Evolutionary conservation across 1,284 basidiomycete species (phyloP).

Genomic region (Tilletia horrida): DNA sequence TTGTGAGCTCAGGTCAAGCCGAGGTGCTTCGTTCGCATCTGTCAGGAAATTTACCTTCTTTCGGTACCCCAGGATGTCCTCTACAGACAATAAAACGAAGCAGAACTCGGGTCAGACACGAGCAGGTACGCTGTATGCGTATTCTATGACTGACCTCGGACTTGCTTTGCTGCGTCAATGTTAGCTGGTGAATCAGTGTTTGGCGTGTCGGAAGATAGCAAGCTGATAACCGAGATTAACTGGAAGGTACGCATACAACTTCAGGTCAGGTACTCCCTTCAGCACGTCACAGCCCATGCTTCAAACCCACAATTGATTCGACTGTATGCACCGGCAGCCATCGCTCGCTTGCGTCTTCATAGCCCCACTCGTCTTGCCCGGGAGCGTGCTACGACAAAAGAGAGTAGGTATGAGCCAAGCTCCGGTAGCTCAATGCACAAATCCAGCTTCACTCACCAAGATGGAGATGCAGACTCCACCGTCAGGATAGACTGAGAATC

Average conservation of each 20-base stretch:
- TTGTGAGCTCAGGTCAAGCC: background rate
- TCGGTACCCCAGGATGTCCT: constrained; percentile 50
- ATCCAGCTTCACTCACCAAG: constrained; percentile 61
- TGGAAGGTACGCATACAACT: constrained; percentile 53
- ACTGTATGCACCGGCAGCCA: constrained; percentile 97
- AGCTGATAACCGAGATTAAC: constrained; percentile 93
- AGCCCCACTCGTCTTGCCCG: constrained; percentile 95
- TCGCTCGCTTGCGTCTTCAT: constrained; percentile 92
- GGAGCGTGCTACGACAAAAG: constrained; percentile 71
- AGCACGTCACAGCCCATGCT: background rate
- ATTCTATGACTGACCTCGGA: constrained; percentile 28
- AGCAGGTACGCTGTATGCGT: background rate
- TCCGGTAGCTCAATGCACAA: background rate
- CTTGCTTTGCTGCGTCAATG: constrained; percentile 70
- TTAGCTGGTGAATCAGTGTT: constrained; percentile 95
- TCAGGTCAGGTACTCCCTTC: background rate
- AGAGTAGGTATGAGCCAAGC: background rate
- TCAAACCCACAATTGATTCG: constrained; percentile 81
- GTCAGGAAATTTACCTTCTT: constrained; percentile 37
- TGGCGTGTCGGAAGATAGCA: constrained; percentile 85
- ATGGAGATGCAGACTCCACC: constrained; percentile 94
- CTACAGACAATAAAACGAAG: constrained; percentile 19
- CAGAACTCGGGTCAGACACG: background rate
- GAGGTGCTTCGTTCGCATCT: background rate
- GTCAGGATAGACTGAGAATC: constrained; percentile 70